phyloP scores from a whole-genome alignment of 2,329 filamentous ascomycete species.

The Penicillium sp. region DNA sequence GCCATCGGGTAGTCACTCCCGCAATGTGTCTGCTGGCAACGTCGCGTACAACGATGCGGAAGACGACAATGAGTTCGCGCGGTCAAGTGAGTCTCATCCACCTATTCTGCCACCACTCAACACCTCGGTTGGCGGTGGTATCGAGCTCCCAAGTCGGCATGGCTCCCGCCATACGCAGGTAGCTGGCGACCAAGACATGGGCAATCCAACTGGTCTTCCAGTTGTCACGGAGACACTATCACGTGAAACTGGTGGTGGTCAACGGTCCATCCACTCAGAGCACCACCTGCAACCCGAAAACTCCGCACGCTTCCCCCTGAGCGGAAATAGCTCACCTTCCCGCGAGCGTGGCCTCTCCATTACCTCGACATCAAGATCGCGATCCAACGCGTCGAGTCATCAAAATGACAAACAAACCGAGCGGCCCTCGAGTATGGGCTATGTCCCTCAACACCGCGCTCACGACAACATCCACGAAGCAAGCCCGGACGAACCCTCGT shows the following conservation, averaged over 20 bases:
- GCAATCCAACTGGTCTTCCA: conserved; percentile 15
- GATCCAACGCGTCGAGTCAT: conserved; percentile 36
- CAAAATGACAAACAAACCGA: conserved; percentile 29
- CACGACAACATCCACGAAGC: conserved; percentile 51
- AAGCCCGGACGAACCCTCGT: conserved; percentile 39
- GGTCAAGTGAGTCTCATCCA: conserved; percentile 32
- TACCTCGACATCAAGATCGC: conserved; percentile 40
- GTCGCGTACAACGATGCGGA: conserved; percentile 32
- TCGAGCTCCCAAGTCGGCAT: conserved; percentile 65
- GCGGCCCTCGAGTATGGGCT: conserved; percentile 53
- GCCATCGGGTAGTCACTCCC: conserved; percentile 23
- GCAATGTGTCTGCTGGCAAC: conserved; percentile 27
- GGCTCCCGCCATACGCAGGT: conserved; percentile 60
- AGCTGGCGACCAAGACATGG: conserved; percentile 26
- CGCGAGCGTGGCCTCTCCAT: conserved; percentile 39
- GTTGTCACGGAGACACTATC: conserved; percentile 23
- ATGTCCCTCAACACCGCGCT: conserved; percentile 51
- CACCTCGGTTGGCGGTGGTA: conserved; percentile 52
- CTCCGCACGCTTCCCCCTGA: conserved; percentile 46
- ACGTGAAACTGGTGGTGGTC: conserved; percentile 14
- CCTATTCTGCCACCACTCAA: conserved; percentile 63
- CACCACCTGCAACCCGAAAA: conserved; percentile 29
- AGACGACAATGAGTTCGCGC: conserved; percentile 16
- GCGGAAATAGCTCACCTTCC: conserved; percentile 38
- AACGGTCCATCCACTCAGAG: conserved; percentile 7